phyloP scores from a whole-genome alignment of 2,329 filamentous ascomycete genomes.

The Nemania sp. region DNA sequence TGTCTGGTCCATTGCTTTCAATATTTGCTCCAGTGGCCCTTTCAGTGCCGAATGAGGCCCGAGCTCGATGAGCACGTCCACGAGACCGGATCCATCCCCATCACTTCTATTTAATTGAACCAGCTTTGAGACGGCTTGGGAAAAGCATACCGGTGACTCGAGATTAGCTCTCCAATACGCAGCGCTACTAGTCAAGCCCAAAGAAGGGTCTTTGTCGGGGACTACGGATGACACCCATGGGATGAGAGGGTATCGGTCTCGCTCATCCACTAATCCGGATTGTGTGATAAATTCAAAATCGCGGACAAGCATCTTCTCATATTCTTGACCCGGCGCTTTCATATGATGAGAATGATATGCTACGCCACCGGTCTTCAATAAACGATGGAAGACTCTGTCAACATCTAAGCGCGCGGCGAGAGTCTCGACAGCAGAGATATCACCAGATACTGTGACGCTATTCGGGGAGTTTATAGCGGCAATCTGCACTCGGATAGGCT shows the following conservation, averaged over 20 bases:
- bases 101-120: not conserved
- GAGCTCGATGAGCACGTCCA: constrained; percentile 17
- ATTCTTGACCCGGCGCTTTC: constrained; percentile 5
- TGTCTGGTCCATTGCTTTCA: not conserved
- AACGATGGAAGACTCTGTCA: constrained; percentile 29
- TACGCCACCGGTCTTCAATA: constrained; percentile 28
- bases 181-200: not conserved
- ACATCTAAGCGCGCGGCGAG: constrained; percentile 2
- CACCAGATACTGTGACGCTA: constrained; percentile 37
- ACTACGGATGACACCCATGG: constrained; percentile 16
- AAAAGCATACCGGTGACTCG: constrained; percentile 22
- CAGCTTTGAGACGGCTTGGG: constrained; percentile 2
- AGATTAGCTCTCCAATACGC: constrained; percentile 26
- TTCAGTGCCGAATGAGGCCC: constrained; percentile 21
- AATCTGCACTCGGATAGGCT: constrained; percentile 4
- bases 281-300: not conserved
- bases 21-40: constrained; percentile 12
- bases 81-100: no score
- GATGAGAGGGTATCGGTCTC: not conserved
- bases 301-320: not conserved
- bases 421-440: constrained; percentile 26
- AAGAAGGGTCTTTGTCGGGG: not conserved
- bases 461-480: constrained; percentile 34
- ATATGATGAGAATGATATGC: constrained; percentile 40
- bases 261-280: not conserved